phyloP scores from a whole-genome alignment of 345 rosid genomes.

The Odontarrhena argentea region DNA sequence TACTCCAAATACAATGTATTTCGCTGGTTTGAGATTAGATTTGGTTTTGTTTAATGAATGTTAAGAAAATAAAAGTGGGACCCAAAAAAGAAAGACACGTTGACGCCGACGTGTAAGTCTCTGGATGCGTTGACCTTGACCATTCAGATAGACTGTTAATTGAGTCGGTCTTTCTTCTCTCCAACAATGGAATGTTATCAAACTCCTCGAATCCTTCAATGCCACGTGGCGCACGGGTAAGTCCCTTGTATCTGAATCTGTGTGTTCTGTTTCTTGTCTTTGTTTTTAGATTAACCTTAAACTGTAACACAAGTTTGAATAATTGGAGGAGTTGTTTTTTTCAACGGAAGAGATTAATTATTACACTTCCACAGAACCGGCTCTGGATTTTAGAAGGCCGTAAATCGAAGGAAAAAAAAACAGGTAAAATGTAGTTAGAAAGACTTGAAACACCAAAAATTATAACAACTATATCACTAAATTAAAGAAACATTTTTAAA shows the following conservation, averaged over 20 bases:
- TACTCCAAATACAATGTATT: slow-evolving; percentile 37
- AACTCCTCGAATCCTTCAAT: not conserved
- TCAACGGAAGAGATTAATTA: not conserved
- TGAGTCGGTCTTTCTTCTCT: slow-evolving; percentile 28
- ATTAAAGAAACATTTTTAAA: no score
- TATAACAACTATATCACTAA: no score
- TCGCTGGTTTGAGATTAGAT: slow-evolving; percentile 17
- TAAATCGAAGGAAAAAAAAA: no score
- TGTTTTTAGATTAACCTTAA: slow-evolving; percentile 4
- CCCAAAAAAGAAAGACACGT: slow-evolving; percentile 21
- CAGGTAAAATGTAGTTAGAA: no score
- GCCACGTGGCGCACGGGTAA: slow-evolving; percentile 33
- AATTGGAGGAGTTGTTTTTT: not conserved
- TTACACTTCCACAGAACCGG: not conserved
- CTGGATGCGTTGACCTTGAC: slow-evolving; percentile 41
- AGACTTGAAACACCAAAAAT: no score
- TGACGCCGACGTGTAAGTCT: slow-evolving; percentile 44
- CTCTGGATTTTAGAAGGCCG: no score
- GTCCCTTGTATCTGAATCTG: slow-evolving; percentile 34
- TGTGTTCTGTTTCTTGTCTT: slow-evolving; percentile 7
- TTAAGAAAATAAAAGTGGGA: slow-evolving; percentile 2
- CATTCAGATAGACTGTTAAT: slow-evolving; percentile 24
- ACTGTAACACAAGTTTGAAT: slow-evolving; percentile 3
- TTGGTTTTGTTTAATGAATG: slow-evolving; percentile 21
- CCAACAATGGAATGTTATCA: slow-evolving; percentile 39